Evolutionary conservation across 2,329 filamentous ascomycete genomes (phyloP), one percentile per base, ranked within the genome.

Genomic region (Aspergillus floridensis): DNA sequence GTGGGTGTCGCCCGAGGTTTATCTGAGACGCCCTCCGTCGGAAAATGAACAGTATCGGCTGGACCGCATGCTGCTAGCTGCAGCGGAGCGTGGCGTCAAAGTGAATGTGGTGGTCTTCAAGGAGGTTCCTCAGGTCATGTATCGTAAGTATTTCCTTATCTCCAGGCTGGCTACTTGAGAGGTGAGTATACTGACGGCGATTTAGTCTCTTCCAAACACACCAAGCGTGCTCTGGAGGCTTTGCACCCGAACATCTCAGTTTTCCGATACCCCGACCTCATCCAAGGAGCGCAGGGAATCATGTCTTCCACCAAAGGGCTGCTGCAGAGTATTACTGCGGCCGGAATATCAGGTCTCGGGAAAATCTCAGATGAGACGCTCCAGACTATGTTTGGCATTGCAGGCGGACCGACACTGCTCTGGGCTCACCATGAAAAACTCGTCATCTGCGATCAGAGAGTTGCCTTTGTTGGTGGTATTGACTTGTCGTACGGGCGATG

Each of bases 401-500:
- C 86, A 35, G 90, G 92, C 35, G 92, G 90, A 65, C 86, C 92
- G 1, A 89, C 96, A 11, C 78, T 96, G 1, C 96, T 91, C 76
- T 96, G 92, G 92, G 91, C 92, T 2, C 92, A 96, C 68, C 92
- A 96, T 67, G 92, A 97, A 77, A 97, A 97, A 76, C 83, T 96
- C 0, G 91, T 90, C 66, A 72, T 96, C 2, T 79, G 96, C n/a
- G 92, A 97, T 72, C 86, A 88, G n/a, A 81, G 82, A 11, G 80
- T 88, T 58, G 92, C 88, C 2, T 96, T 97, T 72, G 96, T 96
- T 92, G 92, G 92, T 53, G 93, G 92, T 21, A 79, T 96, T 1
- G 92, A 96, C 75, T 81, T 96, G 68, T 96, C 87, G 72, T 96
- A 92, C 68, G 92, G 92, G 38, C 84, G 92, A 70, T 96, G 90